These are phyloP conservation scores for Pseudotulostoma volvatum DNA, from an alignment of 495 filamentous ascomycete genomes.

Conservation along the genomic window DNA sequence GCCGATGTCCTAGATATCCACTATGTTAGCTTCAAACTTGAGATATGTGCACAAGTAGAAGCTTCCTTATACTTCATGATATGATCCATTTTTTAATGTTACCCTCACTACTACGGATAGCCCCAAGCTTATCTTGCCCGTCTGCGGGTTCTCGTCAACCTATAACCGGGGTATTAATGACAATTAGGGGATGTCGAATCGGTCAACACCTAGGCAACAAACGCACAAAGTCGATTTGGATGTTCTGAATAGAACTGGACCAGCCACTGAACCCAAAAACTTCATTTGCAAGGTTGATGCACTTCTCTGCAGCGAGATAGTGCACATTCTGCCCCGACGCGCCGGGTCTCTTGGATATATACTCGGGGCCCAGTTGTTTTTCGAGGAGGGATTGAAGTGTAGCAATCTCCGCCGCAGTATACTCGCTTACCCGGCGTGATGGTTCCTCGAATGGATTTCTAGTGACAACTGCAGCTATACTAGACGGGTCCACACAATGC, in stretches of 20 bases:
- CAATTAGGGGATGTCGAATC: too few species aligned
- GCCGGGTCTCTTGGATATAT: conserved; percentile 70
- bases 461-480: conserved; percentile 14
- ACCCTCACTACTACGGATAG: conserved; percentile 80
- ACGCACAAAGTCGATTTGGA: conserved; percentile 78
- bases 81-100: conserved; percentile 80
- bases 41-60: too few species aligned
- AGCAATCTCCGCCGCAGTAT: conserved; percentile 79
- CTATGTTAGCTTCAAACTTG: conserved; percentile 3
- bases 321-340: conserved; percentile 70
- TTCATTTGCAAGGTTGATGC: conserved; percentile 90
- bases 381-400: conserved; percentile 73
- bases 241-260: conserved; percentile 76
- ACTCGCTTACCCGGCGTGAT: conserved; percentile 50
- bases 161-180: too few species aligned
- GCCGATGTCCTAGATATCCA: conserved; percentile 55
- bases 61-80: conserved; percentile 53
- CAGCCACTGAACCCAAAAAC: conserved; percentile 98
- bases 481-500: conserved; percentile 36
- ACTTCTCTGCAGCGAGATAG: conserved; percentile 85
- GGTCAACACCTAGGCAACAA: too few species aligned
- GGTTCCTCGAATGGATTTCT: conserved; percentile 67
- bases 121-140: conserved; percentile 60
- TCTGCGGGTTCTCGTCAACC: conserved; percentile 46
- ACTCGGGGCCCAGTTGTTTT: conserved; percentile 93